Conservation (phyloP, 495 filamentous ascomycete species). For the Lichina pygmaea region DNA sequence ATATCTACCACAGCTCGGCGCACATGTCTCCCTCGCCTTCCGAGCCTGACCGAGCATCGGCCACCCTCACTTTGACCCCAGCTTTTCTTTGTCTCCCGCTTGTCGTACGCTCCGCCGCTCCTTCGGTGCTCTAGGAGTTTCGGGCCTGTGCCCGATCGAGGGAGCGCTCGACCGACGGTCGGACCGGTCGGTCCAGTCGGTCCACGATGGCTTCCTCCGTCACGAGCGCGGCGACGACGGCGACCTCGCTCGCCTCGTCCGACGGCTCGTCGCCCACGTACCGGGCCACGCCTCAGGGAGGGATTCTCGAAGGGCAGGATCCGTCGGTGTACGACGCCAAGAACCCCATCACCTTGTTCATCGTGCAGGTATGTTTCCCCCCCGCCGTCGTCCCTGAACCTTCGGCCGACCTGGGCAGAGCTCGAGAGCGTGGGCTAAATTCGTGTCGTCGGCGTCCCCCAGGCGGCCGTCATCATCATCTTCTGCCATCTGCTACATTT, state of each 20-base stretch:
- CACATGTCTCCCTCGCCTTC: too few species aligned
- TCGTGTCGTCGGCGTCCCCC: slow-evolving; percentile 7
- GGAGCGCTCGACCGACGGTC: too few species aligned
- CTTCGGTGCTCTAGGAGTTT: too few species aligned
- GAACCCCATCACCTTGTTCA: slow-evolving; percentile 82
- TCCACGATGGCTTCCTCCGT: neutral
- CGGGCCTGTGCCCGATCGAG: too few species aligned
- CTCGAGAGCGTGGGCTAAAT: slow-evolving; percentile 2
- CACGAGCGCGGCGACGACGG: slow-evolving; percentile 2
- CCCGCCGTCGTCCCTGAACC: neutral
- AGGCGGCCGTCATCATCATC: slow-evolving; percentile 76
- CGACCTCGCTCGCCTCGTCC: slow-evolving; percentile 6
- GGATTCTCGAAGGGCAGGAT: slow-evolving; percentile 49
- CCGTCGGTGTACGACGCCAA: slow-evolving; percentile 41
- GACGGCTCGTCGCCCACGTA: slow-evolving; percentile 7
- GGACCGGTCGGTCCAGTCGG: too few species aligned
- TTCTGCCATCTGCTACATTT: slow-evolving; percentile 64
- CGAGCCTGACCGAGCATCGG: too few species aligned
- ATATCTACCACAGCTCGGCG: too few species aligned
- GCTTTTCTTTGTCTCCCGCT: too few species aligned
- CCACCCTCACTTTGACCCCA: too few species aligned
- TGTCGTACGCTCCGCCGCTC: too few species aligned
- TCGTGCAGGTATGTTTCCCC: slow-evolving; percentile 46
- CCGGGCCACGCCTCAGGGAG: slow-evolving; percentile 26
- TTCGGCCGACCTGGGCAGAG: too few species aligned